Conservation (phyloP, 1,284 basidiomycete genomes). For the Sanghuangporus weigelae region DNA sequence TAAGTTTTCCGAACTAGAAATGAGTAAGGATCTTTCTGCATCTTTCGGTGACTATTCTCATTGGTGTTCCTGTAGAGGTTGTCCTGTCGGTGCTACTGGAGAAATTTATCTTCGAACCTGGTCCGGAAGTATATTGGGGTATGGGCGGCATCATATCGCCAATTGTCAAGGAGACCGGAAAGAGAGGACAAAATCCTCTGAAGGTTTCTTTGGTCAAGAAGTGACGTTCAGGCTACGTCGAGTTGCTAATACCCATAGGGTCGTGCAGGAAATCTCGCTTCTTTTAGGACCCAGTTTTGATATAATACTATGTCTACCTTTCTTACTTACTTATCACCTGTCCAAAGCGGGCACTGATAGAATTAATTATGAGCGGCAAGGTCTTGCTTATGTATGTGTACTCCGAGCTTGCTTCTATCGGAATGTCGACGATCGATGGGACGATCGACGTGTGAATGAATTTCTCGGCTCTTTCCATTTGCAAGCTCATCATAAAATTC, state of each 20-base stretch:
- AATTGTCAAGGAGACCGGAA: background rate
- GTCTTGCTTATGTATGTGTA: no score
- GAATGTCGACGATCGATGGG: no score
- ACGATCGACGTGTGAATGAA: no score
- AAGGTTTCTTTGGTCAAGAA: slow-evolving; percentile 1
- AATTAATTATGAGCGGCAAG: no score
- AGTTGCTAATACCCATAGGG: background rate
- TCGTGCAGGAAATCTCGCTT: background rate
- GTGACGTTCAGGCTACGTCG: background rate
- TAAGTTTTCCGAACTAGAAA: slow-evolving; percentile 17
- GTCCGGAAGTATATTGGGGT: slow-evolving; percentile 9
- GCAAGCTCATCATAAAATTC: no score
- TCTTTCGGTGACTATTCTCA: background rate
- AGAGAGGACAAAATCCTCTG: slow-evolving; percentile 1
- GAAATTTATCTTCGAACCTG: slow-evolving; percentile 11
- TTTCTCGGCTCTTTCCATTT: no score
- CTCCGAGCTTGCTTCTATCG: no score
- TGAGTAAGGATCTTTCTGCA: slow-evolving; percentile 5
- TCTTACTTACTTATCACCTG: background rate
- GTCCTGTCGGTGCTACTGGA: slow-evolving; percentile 17
- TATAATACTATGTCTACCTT: background rate
- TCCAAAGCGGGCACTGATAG: background rate
- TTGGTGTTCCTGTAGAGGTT: slow-evolving; percentile 5
- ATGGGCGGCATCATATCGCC: slow-evolving; percentile 8
- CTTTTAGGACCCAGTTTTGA: background rate